A percentile compares a stretch with the other conserved stretches of the same genome.
phyloP scores from a whole-genome alignment of 257 asterid genomes.

The Solanum rostratum region DNA sequence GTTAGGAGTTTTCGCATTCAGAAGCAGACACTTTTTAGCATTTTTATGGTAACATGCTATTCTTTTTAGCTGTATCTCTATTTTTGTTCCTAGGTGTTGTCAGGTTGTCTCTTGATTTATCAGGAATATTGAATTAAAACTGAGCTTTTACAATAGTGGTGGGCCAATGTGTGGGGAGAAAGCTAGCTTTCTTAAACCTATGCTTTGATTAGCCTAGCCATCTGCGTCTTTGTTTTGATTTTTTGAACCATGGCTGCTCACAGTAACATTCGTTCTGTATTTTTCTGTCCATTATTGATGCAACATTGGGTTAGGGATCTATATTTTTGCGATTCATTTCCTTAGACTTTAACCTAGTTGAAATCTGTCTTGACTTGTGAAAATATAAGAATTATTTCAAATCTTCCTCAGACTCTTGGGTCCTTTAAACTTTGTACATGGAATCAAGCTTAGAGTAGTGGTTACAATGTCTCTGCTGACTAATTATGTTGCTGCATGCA shows the following conservation, averaged over 20 bases:
- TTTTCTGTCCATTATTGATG: not conserved
- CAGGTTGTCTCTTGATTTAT: not conserved
- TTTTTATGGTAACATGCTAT: constrained; percentile 54
- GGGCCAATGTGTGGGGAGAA: not conserved
- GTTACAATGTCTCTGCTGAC: not conserved
- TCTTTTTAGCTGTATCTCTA: not conserved
- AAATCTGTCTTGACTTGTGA: not conserved
- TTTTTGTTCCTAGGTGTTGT: not conserved
- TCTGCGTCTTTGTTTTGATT: not conserved
- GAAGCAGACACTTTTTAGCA: constrained; percentile 63
- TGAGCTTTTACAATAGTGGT: not conserved
- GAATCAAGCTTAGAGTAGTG: not conserved
- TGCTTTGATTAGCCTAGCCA: not conserved
- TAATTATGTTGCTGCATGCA: constrained; percentile 14
- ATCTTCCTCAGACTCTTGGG: not conserved
- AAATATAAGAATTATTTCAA: not conserved
- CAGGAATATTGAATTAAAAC: not conserved
- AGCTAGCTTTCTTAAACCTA: not conserved
- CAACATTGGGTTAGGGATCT: not conserved
- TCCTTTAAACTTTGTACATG: not conserved
- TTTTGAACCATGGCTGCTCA: not conserved
- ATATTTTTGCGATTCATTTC: not conserved
- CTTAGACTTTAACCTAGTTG: not conserved
- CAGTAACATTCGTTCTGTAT: not conserved
- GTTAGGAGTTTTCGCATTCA: constrained; percentile 84